A percentile compares a stretch with the other conserved stretches of the same genome.
phyloP scores from a whole-genome alignment of 2,329 filamentous ascomycete genomes.

The Paecilomyces variotii region DNA sequence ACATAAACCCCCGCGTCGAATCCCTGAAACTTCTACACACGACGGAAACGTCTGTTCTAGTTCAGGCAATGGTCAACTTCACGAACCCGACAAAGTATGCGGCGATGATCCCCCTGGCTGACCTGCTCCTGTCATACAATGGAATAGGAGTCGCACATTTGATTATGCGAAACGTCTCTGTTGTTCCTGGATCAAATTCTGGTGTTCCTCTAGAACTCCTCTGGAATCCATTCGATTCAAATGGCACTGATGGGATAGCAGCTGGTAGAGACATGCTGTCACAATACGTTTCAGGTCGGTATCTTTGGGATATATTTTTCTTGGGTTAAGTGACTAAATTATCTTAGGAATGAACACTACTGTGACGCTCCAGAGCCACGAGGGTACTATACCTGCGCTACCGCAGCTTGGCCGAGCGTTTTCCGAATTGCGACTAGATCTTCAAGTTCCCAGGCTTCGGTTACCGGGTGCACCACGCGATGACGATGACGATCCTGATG shows the following conservation, averaged over 20 bases:
- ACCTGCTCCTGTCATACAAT: slow-evolving; percentile 67
- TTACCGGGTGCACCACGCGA: slow-evolving; percentile 44
- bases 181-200: slow-evolving; percentile 64
- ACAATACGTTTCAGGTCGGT: slow-evolving; percentile 68
- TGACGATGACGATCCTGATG: slow-evolving; percentile 28
- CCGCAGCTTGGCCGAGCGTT: slow-evolving; percentile 66
- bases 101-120: slow-evolving; percentile 70
- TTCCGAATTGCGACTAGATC: slow-evolving; percentile 60
- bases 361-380: slow-evolving; percentile 64
- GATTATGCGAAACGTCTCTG: slow-evolving; percentile 53
- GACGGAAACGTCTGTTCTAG: slow-evolving; percentile 58
- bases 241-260: slow-evolving; percentile 52
- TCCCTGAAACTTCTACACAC: slow-evolving; percentile 67
- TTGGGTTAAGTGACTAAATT: slow-evolving; percentile 4
- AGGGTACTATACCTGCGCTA: slow-evolving; percentile 63
- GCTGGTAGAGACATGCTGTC: slow-evolving; percentile 69
- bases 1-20: slow-evolving; percentile 57
- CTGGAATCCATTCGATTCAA: slow-evolving; percentile 63
- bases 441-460: slow-evolving; percentile 62
- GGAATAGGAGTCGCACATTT: slow-evolving; percentile 68
- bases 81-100: slow-evolving; percentile 88
- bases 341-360: slow-evolving; percentile 65
- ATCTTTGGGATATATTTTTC: neutral
- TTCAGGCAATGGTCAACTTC: slow-evolving; percentile 68
- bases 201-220: slow-evolving; percentile 58